These are phyloP conservation scores for Cavenderia fasciculata DNA, from an alignment of 78 protist genomes.

Conservation along the genomic window DNA sequence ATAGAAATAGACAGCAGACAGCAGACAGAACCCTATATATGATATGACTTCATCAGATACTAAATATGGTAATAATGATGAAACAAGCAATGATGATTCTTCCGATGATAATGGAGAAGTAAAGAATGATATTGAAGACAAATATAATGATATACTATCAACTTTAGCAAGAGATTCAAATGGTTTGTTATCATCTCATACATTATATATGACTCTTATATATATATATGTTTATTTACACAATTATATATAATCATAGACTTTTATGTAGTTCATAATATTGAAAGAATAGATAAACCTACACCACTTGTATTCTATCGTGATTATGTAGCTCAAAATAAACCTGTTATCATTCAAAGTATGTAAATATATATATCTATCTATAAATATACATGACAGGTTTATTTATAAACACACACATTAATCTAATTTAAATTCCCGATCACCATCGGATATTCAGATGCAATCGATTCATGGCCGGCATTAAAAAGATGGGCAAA, in stretches of 20 bases:
- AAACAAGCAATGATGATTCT: slow-evolving; percentile 7
- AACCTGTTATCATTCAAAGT: slow-evolving; percentile 76
- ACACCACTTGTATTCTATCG: slow-evolving; percentile 76
- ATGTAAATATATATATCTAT: too few species aligned
- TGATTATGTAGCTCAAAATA: slow-evolving; percentile 73
- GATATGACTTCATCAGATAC: too few species aligned
- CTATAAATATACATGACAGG: too few species aligned
- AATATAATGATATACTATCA: slow-evolving; percentile 25
- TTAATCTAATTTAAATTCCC: neutral
- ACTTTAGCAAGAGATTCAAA: slow-evolving; percentile 10
- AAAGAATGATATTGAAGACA: neutral
- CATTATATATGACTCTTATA: neutral
- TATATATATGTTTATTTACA: neutral
- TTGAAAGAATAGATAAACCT: slow-evolving; percentile 71
- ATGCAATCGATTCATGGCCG: slow-evolving; percentile 35
- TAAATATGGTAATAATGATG: slow-evolving; percentile 16
- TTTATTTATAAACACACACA: neutral
- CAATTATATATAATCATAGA: neutral
- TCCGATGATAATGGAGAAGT: neutral
- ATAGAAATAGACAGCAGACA: too few species aligned
- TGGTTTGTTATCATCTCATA: neutral
- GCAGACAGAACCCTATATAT: too few species aligned
- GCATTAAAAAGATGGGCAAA: slow-evolving; percentile 60
- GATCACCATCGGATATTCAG: neutral
- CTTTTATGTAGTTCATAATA: slow-evolving; percentile 37